phyloP scores from a whole-genome alignment of 1,139 yeast genomes.

The Saccharomycopsis crataegensis region DNA sequence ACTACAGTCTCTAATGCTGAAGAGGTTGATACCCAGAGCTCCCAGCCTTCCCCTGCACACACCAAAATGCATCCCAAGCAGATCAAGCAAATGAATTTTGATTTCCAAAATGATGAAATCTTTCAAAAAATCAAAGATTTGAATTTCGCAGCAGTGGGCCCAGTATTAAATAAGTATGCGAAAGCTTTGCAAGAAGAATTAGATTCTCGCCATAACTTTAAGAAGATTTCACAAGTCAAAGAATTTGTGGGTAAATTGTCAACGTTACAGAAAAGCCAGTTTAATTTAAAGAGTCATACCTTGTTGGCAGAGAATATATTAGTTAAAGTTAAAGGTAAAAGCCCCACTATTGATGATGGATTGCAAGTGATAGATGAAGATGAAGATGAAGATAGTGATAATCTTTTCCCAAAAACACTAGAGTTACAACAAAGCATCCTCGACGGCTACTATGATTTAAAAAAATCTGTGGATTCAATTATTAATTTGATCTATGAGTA shows the following conservation, averaged over 20 bases:
- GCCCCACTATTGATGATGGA: not conserved
- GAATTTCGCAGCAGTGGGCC: conserved; percentile 79
- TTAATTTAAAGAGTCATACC: conserved; percentile 67
- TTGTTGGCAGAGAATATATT: conserved; percentile 64
- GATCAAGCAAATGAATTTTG: conserved; percentile 11
- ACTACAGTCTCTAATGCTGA: conserved; percentile 13
- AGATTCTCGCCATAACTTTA: conserved; percentile 52
- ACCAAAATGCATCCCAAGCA: not conserved
- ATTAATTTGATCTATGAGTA: conserved; percentile 41
- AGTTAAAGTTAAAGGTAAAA: conserved; percentile 13
- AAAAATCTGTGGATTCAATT: conserved; percentile 42
- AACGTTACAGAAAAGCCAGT: conserved; percentile 60
- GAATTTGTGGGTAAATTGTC: conserved; percentile 66
- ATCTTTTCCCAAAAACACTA: conserved; percentile 45
- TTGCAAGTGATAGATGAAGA: conserved; percentile 18
- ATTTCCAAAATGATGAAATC: conserved; percentile 29
- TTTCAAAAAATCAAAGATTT: conserved; percentile 49
- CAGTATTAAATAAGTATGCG: conserved; percentile 63
- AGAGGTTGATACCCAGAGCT: conserved; percentile 24
- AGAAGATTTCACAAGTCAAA: conserved; percentile 59
- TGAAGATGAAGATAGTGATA: conserved; percentile 25
- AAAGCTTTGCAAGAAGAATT: conserved; percentile 62
- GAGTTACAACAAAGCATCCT: conserved; percentile 71
- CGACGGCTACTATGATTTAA: conserved; percentile 47
- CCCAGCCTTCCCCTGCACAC: not conserved